Percentiles rank a stretch among this genome's conserved stretches.
Evolutionary conservation across 139 green algal genomes (phyloP).

Genomic region (Zygnema cylindricum): DNA sequence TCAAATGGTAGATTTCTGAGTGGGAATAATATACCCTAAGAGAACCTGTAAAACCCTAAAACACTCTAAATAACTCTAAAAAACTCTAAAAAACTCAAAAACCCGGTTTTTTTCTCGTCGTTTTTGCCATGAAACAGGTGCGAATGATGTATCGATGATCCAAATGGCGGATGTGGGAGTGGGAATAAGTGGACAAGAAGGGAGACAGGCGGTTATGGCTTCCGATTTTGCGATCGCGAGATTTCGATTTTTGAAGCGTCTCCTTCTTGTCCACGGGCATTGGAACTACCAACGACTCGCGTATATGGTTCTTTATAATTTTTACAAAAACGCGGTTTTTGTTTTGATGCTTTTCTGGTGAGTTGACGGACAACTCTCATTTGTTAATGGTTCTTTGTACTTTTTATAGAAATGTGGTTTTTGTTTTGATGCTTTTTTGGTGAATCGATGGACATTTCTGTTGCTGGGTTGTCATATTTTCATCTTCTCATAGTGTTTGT

Average conservation of each 20-base stretch:
- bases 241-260: conserved; percentile 62
- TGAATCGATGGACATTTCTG: neutral
- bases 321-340: conserved; percentile 70
- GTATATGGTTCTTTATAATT: conserved; percentile 69
- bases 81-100: no score
- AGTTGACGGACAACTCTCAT: neutral
- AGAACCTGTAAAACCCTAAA: no score
- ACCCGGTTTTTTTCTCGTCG: neutral
- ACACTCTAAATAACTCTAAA: no score
- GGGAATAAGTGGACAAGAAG: conserved; percentile 67
- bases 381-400: conserved; percentile 66
- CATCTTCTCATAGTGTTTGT: neutral
- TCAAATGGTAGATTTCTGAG: conserved; percentile 66
- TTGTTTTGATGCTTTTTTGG: conserved; percentile 60
- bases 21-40: conserved; percentile 60
- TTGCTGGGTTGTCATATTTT: conserved; percentile 67
- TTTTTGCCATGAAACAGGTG: conserved; percentile 51
- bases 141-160: conserved; percentile 72
- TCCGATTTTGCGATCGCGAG: conserved; percentile 69
- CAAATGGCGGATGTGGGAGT: conserved; percentile 68
- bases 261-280: conserved; percentile 66
- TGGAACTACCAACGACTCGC: conserved; percentile 65
- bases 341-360: conserved; percentile 60
- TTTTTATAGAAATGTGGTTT: conserved; percentile 70
- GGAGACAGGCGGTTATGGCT: conserved; percentile 65